phyloP scores from a whole-genome alignment of 768 basidiomycete species.

The Hypholoma fasciculare region DNA sequence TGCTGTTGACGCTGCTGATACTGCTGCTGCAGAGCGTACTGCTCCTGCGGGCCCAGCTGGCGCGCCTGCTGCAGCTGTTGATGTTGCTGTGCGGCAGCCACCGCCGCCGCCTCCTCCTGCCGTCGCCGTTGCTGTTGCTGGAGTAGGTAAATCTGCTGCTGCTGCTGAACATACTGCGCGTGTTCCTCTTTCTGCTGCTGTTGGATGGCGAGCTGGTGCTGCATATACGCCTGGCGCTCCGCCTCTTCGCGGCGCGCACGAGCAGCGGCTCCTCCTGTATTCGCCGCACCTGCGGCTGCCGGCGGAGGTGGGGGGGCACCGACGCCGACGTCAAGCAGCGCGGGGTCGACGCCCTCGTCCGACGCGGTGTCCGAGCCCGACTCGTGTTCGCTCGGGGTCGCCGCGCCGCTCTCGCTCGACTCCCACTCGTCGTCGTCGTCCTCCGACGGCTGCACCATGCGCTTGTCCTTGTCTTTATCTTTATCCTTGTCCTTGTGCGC shows the following conservation, averaged over 20 bases:
- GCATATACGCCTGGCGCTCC: not conserved
- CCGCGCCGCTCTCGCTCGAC: slow-evolving; percentile 55
- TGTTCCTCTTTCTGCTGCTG: not conserved
- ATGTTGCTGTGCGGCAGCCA: not conserved
- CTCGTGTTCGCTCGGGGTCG: slow-evolving; percentile 48
- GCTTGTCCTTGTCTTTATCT: slow-evolving; percentile 25
- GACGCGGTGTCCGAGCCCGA: slow-evolving; percentile 45
- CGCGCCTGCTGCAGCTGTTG: slow-evolving; percentile 7
- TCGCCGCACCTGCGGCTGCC: no score
- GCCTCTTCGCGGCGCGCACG: not conserved
- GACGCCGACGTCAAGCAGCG: no score
- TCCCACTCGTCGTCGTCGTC: slow-evolving; percentile 66
- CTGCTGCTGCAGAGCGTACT: slow-evolving; percentile 1
- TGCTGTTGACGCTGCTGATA: not conserved
- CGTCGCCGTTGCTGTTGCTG: not conserved
- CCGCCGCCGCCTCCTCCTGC: not conserved
- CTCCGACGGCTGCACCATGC: slow-evolving; percentile 35
- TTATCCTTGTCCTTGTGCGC: slow-evolving; percentile 23
- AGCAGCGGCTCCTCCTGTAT: no score
- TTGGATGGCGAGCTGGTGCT: no score
- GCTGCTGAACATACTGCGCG: not conserved
- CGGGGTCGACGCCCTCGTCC: slow-evolving; percentile 21
- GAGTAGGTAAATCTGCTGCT: not conserved
- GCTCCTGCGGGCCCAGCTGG: slow-evolving; percentile 7
- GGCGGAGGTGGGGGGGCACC: no score